Evolutionary conservation across 306 rosid genomes (phyloP).

Genomic region (Acmispon strigosus): DNA sequence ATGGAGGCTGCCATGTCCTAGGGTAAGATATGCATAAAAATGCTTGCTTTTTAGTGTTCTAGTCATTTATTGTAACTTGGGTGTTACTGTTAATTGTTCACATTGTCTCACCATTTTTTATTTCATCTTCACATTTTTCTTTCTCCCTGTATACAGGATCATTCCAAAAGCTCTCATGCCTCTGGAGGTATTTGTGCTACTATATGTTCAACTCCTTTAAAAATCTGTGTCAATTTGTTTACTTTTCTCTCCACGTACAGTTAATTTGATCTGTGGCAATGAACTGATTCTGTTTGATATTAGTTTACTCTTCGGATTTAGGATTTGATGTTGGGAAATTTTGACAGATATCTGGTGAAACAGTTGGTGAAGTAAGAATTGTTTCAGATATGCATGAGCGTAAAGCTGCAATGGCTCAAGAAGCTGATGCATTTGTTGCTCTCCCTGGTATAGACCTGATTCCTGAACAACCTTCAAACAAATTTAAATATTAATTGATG

Average conservation of each 20-base stretch:
- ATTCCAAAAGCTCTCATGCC: constrained; percentile 95
- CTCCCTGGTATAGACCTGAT: constrained; percentile 63
- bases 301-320: background rate
- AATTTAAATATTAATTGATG: background rate
- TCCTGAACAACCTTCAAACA: background rate
- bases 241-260: background rate
- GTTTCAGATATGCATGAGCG: constrained; percentile 96
- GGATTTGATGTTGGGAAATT: constrained; percentile 15
- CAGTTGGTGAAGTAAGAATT: constrained; percentile 84
- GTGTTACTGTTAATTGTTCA: constrained; percentile 8
- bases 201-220: background rate
- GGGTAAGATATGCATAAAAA: constrained; percentile 64
- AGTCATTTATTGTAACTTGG: background rate
- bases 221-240: background rate
- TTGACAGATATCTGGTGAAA: constrained; percentile 78
- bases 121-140: constrained; percentile 1
- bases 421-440: constrained; percentile 91
- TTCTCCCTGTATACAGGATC: constrained; percentile 48
- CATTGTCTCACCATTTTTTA: constrained; percentile 18
- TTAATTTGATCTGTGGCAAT: background rate
- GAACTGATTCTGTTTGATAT: background rate
- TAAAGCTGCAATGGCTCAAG: constrained; percentile 82
- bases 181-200: constrained; percentile 56
- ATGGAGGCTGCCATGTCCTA: constrained; percentile 89
- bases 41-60: constrained; percentile 5